Evolutionary conservation across 2,329 filamentous ascomycete genomes (phyloP).

Genomic region (Ceratocystis colombiana): DNA sequence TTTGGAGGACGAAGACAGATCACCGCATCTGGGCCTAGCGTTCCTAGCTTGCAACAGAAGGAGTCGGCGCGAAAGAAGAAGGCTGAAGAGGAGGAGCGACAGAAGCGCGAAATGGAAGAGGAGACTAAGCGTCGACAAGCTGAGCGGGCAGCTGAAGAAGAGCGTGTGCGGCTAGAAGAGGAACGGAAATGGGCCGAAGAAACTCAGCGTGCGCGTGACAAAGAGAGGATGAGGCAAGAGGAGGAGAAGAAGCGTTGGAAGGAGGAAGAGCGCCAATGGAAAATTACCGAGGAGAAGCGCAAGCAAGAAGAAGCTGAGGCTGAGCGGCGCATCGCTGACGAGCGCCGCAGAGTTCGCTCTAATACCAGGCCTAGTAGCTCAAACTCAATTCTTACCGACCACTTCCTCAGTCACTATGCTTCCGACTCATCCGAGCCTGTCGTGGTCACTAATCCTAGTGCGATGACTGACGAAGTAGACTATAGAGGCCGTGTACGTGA

Average conservation of each 20-base stretch:
- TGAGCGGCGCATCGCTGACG: constrained; percentile 55
- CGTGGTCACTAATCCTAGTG: constrained; percentile 34
- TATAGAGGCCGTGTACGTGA: constrained; percentile 65
- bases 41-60: constrained; percentile 77
- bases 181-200: constrained; percentile 59
- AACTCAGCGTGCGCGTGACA: constrained; percentile 47
- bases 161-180: constrained; percentile 51
- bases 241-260: constrained; percentile 66
- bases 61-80: constrained; percentile 54
- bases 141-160: constrained; percentile 49
- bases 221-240: constrained; percentile 51
- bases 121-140: constrained; percentile 40
- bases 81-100: constrained; percentile 50
- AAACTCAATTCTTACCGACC: constrained; percentile 23
- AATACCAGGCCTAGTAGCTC: constrained; percentile 33
- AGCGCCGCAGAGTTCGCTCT: constrained; percentile 52
- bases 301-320: constrained; percentile 63
- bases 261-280: constrained; percentile 67
- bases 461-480: constrained; percentile 34
- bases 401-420: constrained; percentile 50
- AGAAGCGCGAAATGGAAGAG: constrained; percentile 45
- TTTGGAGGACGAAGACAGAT: constrained; percentile 91
- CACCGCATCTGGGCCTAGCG: constrained; percentile 66
- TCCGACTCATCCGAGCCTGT: constrained; percentile 57
- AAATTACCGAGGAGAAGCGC: constrained; percentile 61